A percentile compares a stretch with the other conserved stretches of the same genome.
Conservation (phyloP, 345 rosid genomes). For the Stellera chamaejasme region DNA sequence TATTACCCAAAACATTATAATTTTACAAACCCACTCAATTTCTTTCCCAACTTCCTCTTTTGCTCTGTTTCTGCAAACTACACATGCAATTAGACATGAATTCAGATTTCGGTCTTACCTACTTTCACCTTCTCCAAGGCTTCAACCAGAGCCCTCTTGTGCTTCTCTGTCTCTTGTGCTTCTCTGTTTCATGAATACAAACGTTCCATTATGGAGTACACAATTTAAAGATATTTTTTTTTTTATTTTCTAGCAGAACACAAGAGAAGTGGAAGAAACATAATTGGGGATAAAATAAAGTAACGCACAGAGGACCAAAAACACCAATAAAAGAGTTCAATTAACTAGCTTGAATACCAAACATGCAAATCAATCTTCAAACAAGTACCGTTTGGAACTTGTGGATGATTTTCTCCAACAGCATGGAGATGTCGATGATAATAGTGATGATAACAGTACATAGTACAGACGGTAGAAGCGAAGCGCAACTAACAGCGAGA, state of each 20-base stretch:
- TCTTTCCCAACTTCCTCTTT: no score
- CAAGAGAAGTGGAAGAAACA: neutral
- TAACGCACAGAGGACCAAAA: neutral
- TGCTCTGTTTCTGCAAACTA: no score
- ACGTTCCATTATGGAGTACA: neutral
- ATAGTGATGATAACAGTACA: no score
- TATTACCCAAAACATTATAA: no score
- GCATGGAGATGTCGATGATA: conserved; percentile 66
- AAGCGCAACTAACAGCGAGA: no score
- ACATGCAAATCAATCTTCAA: neutral
- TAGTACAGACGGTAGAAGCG: no score
- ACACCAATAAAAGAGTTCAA: neutral
- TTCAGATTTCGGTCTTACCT: conserved; percentile 31
- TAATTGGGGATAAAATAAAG: neutral
- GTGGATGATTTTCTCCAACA: conserved; percentile 64
- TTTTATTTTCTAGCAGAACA: neutral
- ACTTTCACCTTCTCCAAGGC: conserved; percentile 87
- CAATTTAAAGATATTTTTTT: conserved; percentile 11
- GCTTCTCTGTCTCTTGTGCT: conserved; percentile 71
- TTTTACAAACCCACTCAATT: no score
- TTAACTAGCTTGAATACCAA: neutral
- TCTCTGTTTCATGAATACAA: no score
- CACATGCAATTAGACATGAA: no score
- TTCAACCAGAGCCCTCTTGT: conserved; percentile 72
- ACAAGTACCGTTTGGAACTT: conserved; percentile 51